phyloP scores from a whole-genome alignment of 2,329 filamentous ascomycete genomes.

The Cytospora leucostoma region DNA sequence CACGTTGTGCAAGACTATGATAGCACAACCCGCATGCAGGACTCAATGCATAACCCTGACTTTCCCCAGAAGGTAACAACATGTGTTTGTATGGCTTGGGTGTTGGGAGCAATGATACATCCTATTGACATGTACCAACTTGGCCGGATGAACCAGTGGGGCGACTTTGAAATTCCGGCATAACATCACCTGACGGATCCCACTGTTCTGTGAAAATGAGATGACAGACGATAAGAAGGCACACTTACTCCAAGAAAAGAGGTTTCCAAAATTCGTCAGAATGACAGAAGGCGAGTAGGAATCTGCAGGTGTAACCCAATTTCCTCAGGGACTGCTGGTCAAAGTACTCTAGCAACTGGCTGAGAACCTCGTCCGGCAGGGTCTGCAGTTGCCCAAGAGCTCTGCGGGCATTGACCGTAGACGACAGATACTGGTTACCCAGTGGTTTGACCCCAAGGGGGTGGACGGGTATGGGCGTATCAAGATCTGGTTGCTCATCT shows the following conservation, averaged over 20 bases:
- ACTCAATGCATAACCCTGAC: not conserved
- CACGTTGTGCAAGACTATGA: not conserved
- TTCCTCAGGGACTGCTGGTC: slow-evolving; percentile 62
- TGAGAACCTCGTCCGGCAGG: slow-evolving; percentile 80
- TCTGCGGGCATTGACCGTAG: slow-evolving; percentile 65
- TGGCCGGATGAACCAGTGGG: not conserved
- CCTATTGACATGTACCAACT: not conserved
- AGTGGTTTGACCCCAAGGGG: slow-evolving; percentile 82
- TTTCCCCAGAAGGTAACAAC: not conserved
- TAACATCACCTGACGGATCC: not conserved
- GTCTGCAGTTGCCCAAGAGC: slow-evolving; percentile 65
- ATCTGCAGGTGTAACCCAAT: slow-evolving; percentile 79
- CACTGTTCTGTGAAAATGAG: not conserved
- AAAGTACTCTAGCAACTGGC: slow-evolving; percentile 73
- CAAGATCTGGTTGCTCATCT: slow-evolving; percentile 36
- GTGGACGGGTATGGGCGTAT: slow-evolving; percentile 69
- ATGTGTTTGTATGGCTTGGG: not conserved
- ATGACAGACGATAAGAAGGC: slow-evolving; percentile 18
- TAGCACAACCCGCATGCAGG: not conserved
- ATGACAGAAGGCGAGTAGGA: slow-evolving; percentile 80
- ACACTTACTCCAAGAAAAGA: slow-evolving; percentile 81
- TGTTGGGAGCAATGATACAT: not conserved
- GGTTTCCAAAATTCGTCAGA: slow-evolving; percentile 89
- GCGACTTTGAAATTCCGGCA: not conserved
- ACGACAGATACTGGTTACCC: slow-evolving; percentile 76